Percentiles rank a stretch among this genome's conserved stretches.
Evolutionary conservation across 108 stramenopile genomes (phyloP).

Genomic region (Skeletonema potamos): DNA sequence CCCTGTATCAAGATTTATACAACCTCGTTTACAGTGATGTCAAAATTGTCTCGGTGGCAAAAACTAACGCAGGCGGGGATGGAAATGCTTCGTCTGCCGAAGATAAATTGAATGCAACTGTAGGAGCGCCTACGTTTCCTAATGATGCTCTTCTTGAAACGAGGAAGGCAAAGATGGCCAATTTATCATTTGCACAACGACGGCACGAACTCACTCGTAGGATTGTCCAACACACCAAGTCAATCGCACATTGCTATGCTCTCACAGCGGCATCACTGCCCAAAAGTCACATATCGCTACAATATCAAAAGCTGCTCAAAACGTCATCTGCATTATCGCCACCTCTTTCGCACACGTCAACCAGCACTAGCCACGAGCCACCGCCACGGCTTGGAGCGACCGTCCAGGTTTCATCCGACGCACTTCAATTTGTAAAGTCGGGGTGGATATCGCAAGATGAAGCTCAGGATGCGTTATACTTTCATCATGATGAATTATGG

Average conservation of each 20-base stretch:
- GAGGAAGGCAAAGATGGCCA: conserved; percentile 69
- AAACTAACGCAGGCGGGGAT: conserved; percentile 16
- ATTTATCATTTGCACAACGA: conserved; percentile 80
- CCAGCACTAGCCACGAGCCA: conserved; percentile 6
- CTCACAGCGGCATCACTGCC: conserved; percentile 57
- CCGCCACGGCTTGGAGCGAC: conserved; percentile 18
- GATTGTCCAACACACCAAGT: conserved; percentile 60
- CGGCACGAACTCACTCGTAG: conserved; percentile 82
- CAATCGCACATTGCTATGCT: conserved; percentile 69
- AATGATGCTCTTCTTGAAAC: conserved; percentile 13
- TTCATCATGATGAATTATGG: conserved; percentile 80
- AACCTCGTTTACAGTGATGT: conserved; percentile 77
- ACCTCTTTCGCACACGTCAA: background rate
- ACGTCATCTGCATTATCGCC: background rate
- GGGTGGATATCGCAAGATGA: conserved; percentile 79
- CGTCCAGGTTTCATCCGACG: conserved; percentile 56
- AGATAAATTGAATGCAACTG: background rate
- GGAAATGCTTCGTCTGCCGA: conserved; percentile 12
- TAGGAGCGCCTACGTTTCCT: conserved; percentile 8
- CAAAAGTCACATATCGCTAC: conserved; percentile 7
- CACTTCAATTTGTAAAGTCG: conserved; percentile 64
- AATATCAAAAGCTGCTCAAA: background rate
- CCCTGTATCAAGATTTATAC: conserved; percentile 76
- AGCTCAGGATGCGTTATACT: conserved; percentile 88
- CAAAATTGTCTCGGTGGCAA: conserved; percentile 50